phyloP scores from a whole-genome alignment of 768 basidiomycete species.

The Lenzites betulinus region DNA sequence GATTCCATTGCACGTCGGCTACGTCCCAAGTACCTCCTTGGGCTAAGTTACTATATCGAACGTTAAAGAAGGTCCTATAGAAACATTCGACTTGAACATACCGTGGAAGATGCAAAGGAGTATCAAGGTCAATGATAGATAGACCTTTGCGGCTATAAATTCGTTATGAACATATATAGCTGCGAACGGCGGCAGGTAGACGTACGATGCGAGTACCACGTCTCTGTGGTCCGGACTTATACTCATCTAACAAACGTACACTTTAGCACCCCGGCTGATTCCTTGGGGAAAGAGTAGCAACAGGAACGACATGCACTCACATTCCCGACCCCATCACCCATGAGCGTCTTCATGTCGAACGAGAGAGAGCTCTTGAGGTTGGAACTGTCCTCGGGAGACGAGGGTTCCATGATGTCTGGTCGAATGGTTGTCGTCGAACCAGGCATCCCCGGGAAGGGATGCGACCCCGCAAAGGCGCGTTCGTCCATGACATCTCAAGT shows the following conservation, averaged over 20 bases:
- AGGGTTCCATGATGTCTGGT: slow-evolving; percentile 19
- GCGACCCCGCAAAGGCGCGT: slow-evolving; percentile 11
- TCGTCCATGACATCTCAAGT: slow-evolving; percentile 20
- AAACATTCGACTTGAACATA: background rate
- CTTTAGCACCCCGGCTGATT: background rate
- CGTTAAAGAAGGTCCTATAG: background rate
- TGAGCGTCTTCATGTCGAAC: slow-evolving; percentile 78
- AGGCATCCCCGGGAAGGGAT: slow-evolving; percentile 15
- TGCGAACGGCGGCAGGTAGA: background rate
- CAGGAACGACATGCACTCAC: slow-evolving; percentile 44
- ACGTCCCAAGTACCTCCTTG: slow-evolving; percentile 98
- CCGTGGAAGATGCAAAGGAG: slow-evolving; percentile 83
- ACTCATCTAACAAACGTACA: slow-evolving; percentile 76
- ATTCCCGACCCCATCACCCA: slow-evolving; percentile 84
- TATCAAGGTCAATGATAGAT: slow-evolving; percentile 92
- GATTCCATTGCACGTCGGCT: slow-evolving; percentile 92
- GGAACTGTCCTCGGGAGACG: slow-evolving; percentile 53
- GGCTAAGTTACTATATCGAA: slow-evolving; percentile 65
- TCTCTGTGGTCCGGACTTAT: slow-evolving; percentile 89
- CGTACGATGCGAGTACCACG: slow-evolving; percentile 86
- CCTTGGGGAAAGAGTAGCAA: slow-evolving; percentile 30
- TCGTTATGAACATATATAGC: background rate
- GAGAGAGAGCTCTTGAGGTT: slow-evolving; percentile 62
- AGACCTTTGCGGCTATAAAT: slow-evolving; percentile 73
- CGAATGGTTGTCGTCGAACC: slow-evolving; percentile 16